Evolutionary conservation across 306 rosid genomes (phyloP).

Genomic region (Cucurbita ficifolia): DNA sequence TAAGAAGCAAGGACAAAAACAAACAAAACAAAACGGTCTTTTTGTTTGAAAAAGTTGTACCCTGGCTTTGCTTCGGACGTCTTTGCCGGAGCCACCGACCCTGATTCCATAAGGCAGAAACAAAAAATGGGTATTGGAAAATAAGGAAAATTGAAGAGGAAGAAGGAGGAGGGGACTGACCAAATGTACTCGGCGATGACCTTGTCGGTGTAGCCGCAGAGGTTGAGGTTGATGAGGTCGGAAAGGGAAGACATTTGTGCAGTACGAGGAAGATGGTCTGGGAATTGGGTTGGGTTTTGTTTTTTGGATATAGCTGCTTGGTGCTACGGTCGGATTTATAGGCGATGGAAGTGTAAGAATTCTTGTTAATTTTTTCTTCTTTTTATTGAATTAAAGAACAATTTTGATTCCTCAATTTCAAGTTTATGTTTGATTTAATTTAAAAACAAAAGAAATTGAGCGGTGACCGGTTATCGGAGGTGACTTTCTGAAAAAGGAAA

Average conservation of each 20-base stretch:
- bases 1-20: no score
- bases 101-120: conserved; percentile 13
- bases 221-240: conserved; percentile 29
- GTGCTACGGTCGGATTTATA: neutral
- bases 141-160: neutral
- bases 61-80: conserved; percentile 67
- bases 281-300: neutral
- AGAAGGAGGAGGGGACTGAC: conserved; percentile 4
- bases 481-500: neutral
- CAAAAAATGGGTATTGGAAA: neutral
- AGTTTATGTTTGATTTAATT: no score
- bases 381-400: no score
- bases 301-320: neutral
- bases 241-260: conserved; percentile 22
- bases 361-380: neutral
- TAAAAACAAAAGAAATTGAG: neutral
- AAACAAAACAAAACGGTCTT: no score
- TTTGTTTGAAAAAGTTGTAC: conserved; percentile 12
- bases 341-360: neutral
- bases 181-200: conserved; percentile 38
- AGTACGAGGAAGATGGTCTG: neutral
- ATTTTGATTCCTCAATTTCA: no score
- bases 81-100: conserved; percentile 63
- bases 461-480: neutral
- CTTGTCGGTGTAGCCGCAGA: conserved; percentile 24